Evolutionary conservation across 169 alveolate genomes (phyloP), one percentile per base, ranked within the genome.

Genomic region (Eimeria sp.): DNA sequence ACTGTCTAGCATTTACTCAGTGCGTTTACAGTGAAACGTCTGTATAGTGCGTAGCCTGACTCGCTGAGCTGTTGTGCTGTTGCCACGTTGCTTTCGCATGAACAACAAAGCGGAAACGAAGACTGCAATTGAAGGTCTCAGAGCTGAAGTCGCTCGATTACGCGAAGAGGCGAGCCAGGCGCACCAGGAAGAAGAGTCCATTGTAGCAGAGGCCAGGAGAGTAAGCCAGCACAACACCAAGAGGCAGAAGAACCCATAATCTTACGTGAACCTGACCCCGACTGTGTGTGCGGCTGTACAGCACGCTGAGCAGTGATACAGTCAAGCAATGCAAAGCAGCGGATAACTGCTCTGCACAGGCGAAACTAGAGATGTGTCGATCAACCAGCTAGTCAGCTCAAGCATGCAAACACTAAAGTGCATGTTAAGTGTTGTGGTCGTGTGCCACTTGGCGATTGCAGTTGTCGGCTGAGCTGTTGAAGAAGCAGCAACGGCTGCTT

Each of bases 401-500:
- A 30, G 25, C 49, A 30, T 30, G 78, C 80, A 25, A 13, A 30
- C 51, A 22, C 25, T 70, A 22, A 7, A n/a, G 80, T 70, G 80
- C 80, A 70, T 70, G 51, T 14, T 49, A 34, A 49, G 47, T 70
- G 49, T 13, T 70, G 51, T 14, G 30, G 27, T 30, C 49, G 49
- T 70, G n/a, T 27, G 27, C 51, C 80, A 30, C 16, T 22, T 63
- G 51, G 65, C 51, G 92, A 6, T 47, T 86, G 58, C 93, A 86
- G 93, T 6, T 86, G 58, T 86, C 93, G 63, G 61, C 40, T 11
- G 82, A 30, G 43, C 30, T 86, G 63, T 30, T 86, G 80, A 58
- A 27, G 30, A 86, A 86, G 63, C 93, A 86, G 93, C 80, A 40
- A 67, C 82, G 63, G 80, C 80, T 86, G 58, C 93, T 86, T 34